Evolutionary conservation across 352 stramenopile species (phyloP).

Genomic region (Phytopythium delawarense): DNA sequence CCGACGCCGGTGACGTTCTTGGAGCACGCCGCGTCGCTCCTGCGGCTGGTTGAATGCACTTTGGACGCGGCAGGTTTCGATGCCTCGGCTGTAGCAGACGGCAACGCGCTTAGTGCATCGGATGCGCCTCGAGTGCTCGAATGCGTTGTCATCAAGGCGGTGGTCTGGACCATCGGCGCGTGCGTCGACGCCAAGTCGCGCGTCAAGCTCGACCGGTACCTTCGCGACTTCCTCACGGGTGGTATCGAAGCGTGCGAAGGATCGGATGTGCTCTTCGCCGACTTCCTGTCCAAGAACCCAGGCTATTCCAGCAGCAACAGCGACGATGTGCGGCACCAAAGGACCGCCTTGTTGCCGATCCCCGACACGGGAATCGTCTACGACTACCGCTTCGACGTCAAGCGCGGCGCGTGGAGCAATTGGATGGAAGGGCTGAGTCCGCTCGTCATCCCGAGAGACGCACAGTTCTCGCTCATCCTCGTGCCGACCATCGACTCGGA

Average conservation of each 20-base stretch:
- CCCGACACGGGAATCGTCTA: constrained; percentile 80
- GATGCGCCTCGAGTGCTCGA: constrained; percentile 82
- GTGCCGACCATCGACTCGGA: constrained; percentile 93
- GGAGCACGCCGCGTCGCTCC: constrained; percentile 85
- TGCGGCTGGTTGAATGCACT: constrained; percentile 81
- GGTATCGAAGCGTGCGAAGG: constrained; percentile 20
- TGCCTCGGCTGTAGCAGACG: constrained; percentile 9
- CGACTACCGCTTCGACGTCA: constrained; percentile 89
- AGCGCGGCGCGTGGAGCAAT: constrained; percentile 75
- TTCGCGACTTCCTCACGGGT: constrained; percentile 67
- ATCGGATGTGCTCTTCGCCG: constrained; percentile 53
- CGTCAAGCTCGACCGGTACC: constrained; percentile 77
- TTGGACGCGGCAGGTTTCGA: constrained; percentile 58
- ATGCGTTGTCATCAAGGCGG: constrained; percentile 80
- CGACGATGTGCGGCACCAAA: constrained; percentile 8
- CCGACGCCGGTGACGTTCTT: constrained; percentile 87
- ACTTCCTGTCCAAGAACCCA: constrained; percentile 87
- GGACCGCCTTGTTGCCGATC: constrained; percentile 32
- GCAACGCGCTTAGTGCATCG: neutral
- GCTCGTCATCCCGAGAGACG: constrained; percentile 65
- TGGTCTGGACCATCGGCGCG: constrained; percentile 90
- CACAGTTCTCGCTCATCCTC: constrained; percentile 86
- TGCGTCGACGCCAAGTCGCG: constrained; percentile 88
- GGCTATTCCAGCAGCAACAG: constrained; percentile 39
- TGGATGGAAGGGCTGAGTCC: constrained; percentile 57